Base-by-base conservation (phyloP, 1,284 basidiomycete genomes). In the Pascua guehoae region DNA sequence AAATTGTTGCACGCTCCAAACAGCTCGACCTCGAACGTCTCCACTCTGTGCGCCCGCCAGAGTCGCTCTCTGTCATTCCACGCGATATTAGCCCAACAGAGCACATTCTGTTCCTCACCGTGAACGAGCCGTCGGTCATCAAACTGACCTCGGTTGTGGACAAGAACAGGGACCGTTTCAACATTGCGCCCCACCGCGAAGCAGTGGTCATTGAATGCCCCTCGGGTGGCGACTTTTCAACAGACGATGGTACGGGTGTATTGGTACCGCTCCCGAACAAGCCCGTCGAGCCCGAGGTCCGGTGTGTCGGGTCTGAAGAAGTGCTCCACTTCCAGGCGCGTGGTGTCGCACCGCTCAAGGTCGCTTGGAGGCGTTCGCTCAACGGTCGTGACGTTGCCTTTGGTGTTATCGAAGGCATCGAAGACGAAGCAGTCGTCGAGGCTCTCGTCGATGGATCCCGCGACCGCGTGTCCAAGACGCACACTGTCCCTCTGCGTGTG, bases 191-290 rank as follows among this genome's bases (percentile, higher is more conserved):
- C 44, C 83, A 85, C 15, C 80, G 82, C n/a, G 84, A 88, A 56
- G 81, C 89, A n/a, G 82, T 84, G 0, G 78, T 95, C 53, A 86
- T 86, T 10, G 88, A 89, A 17, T 96, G 92, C 71, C 92, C 92
- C 1, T 81, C 80, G 5, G 90, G 79, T 79, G 41, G 74, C 3
- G 58, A 68, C 14, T 71, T 77, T 53, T 59, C 66, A 8, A 48
- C 62, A 12, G 59, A 63, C 32, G 47, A 63, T 14, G 45, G 62
- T 8, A 56, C 59, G 17, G 50, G 50, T 32, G 47, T 50, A 48
- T 36, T 58, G 2, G 53, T 54, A 12, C 44, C 51, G 7, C 47
- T 49, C 53, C 47, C 37, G 11, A 12, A 32, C 36, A 15, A 24
- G 39, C 12, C 12, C 4, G 40, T 32, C 15, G 57, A 60, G 36